Percentiles rank a stretch among this genome's conserved stretches.
phyloP scores from a whole-genome alignment of 768 basidiomycete genomes.

The Boletus fagicola region DNA sequence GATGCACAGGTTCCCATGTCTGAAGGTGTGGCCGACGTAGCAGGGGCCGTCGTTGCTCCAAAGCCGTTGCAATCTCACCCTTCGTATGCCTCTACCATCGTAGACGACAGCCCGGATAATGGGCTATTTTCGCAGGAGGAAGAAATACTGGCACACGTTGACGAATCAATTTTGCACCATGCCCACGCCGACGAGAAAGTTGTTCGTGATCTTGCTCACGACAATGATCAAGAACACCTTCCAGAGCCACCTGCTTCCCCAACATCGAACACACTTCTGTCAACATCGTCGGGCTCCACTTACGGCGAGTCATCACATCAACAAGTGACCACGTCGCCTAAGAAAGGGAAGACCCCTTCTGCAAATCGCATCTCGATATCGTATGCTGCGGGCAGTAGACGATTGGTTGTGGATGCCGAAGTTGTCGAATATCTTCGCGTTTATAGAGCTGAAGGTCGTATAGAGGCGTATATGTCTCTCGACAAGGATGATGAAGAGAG shows the following conservation, averaged over 20 bases:
- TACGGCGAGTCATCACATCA: conserved; percentile 46
- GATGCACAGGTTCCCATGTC: conserved; percentile 41
- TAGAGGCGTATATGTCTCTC: conserved; percentile 74
- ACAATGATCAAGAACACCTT: conserved; percentile 44
- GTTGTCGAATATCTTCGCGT: conserved; percentile 80
- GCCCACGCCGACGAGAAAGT: conserved; percentile 18
- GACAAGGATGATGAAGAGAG: conserved; percentile 52
- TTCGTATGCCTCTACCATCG: conserved; percentile 52
- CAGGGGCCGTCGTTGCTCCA: conserved; percentile 9
- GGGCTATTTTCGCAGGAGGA: conserved; percentile 30
- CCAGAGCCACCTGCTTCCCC: conserved; percentile 62
- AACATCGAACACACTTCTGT: conserved; percentile 46
- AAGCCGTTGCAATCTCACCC: conserved; percentile 41
- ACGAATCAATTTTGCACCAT: conserved; percentile 23
- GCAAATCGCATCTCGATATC: conserved; percentile 92
- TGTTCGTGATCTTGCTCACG: conserved; percentile 13
- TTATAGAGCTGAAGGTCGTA: conserved; percentile 76
- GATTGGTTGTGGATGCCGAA: conserved; percentile 87
- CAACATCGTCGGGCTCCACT: conserved; percentile 35
- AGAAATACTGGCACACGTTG: conserved; percentile 15
- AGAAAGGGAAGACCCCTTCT: conserved; percentile 53
- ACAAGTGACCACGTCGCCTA: conserved; percentile 26
- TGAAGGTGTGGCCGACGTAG: not conserved
- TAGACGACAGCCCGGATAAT: conserved; percentile 43
- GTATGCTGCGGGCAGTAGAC: conserved; percentile 83